Base-by-base conservation (phyloP, 495 filamentous ascomycete genomes). In the Haplographium delicatum region DNA sequence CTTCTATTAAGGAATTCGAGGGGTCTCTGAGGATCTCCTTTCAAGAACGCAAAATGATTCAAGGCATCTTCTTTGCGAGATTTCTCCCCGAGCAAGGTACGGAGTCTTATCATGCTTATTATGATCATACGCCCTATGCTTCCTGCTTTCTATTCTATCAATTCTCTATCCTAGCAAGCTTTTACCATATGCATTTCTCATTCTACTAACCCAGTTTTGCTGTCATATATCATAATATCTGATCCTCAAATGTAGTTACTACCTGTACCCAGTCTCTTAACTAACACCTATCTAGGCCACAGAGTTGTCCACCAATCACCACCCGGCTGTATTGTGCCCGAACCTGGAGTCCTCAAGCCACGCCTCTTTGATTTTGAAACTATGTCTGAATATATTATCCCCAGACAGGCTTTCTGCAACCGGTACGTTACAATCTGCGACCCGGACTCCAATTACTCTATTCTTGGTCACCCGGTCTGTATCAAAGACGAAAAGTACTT, bases 61-160 rank as follows among this genome's bases (percentile, higher is more conserved):
- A 91, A 59, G 87, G 88, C 50, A 95, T 97, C 51, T 98, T 97
- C 72, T 96, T 91, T 67, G 87, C 88, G 53, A 83, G 86, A 50
- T 98, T 98, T 71, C 87, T 96, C 59, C 84, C 87, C 10, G 76
- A 86, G 56, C 84, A 95, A 79, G 91, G 91, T 89, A 70, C 55
- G 60, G 49, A 15, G 54, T 26, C 45, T 11, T 26, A 20, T 19
- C n/a, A n/a, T n/a, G n/a, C n/a, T n/a, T n/a, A n/a, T n/a, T n/a
- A n/a, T n/a, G n/a, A n/a, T n/a, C n/a, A n/a, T n/a, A n/a, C n/a
- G n/a, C n/a, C n/a, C n/a, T n/a, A n/a, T n/a, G n/a, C n/a, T n/a
- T n/a, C n/a, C n/a, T n/a, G n/a, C n/a, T n/a, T n/a, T n/a, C n/a
- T n/a, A n/a, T n/a, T n/a, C n/a, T n/a, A n/a, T n/a, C n/a, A n/a